Evolutionary conservation across 1,139 yeast species (phyloP), one percentile per base, ranked within the genome.

Genomic region (Hansenula lynferdii): DNA sequence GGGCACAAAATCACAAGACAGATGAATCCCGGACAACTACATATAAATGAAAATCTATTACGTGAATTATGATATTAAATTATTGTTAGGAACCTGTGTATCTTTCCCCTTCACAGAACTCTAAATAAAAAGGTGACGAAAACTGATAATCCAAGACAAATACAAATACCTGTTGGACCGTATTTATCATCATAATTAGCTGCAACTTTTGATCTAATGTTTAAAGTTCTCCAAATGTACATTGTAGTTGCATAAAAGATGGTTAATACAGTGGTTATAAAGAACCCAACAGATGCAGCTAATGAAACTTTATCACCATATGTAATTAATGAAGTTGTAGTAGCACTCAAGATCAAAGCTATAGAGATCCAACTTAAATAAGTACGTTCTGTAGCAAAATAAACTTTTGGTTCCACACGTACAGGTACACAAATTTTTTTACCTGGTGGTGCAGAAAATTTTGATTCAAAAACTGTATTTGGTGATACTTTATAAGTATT

Each of bases 261-360:
- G 11, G 94, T 82, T 44, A 77, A 65, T 28, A 87, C 68, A 0
- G 97, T 87, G 20, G 95, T 79, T 17, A 85, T 42, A 64, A 85
- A 89, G 64, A 92, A 92, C n/a, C 95, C 95, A 41, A 87, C 72
- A 1, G 96, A 82, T 0, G 97, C 95, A 33, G 86, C 72, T 51
- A 87, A 70, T 0, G 96, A 80, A 3, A 66, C 64, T 37, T 67
- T 65, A 42, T 78, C 75, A 51, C 94, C 92, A 58, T 80, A 84
- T 44, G 80, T 80, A 51, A 84, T 65, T 47, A 84, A 67, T 1
- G 89, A 67, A 15, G 82, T 79, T 1, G 89, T 85, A 9, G 89
- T 80, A 40, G 83, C 85, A 33, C 85, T 83, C 43, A 84, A 67
- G 34, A 83, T 67, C 70, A 84, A 71, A 6, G 85, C 81, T 45